Evolutionary conservation across 768 basidiomycete species (phyloP).

Genomic region (Lactarius indigo): DNA sequence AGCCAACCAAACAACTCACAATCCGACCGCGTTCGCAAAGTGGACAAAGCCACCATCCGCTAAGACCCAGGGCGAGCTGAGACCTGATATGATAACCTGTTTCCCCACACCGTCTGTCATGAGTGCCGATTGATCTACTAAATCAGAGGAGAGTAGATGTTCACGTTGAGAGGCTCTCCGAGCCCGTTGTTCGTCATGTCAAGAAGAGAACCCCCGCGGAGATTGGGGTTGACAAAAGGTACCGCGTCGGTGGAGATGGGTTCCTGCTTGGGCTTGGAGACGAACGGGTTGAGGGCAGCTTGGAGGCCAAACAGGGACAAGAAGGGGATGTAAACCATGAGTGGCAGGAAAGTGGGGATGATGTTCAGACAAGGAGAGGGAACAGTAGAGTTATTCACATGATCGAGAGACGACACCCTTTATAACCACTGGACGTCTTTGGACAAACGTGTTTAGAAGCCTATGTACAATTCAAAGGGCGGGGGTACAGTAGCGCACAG

Average conservation of each 20-base stretch:
- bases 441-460: not conserved
- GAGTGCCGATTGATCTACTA: not conserved
- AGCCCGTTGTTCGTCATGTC: not conserved
- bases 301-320: constrained; percentile 7
- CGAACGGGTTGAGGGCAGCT: constrained; percentile 1
- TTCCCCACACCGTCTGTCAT: not conserved
- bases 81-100: constrained; percentile 24
- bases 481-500: not conserved
- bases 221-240: not conserved
- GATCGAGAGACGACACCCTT: not conserved
- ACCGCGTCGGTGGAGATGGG: not conserved
- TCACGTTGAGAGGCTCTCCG: constrained; percentile 26
- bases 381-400: not conserved
- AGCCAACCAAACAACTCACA: constrained; percentile 19
- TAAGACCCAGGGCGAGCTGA: constrained; percentile 19
- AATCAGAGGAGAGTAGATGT: not conserved
- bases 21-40: constrained; percentile 21
- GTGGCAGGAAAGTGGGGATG: not conserved
- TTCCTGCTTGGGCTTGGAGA: not conserved
- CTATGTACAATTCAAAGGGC: not conserved
- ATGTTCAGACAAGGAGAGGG: not conserved
- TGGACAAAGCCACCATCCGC: constrained; percentile 20
- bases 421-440: not conserved
- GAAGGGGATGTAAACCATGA: constrained; percentile 16
- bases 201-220: constrained; percentile 4